These are phyloP conservation scores for Cardamine chenopodiifolia DNA, from an alignment of 345 rosid genomes.

Conservation along the genomic window DNA sequence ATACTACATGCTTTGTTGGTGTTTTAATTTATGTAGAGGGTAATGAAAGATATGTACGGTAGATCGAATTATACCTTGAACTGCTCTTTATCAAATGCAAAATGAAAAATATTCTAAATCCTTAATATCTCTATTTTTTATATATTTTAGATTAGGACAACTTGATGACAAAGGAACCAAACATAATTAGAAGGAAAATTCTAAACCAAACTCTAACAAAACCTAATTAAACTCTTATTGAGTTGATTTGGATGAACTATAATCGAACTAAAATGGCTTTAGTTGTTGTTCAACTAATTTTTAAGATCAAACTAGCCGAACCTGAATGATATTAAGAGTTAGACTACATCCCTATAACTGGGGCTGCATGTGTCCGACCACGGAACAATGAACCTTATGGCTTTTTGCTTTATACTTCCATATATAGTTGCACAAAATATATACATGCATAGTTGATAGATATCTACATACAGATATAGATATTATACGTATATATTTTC, in stretches of 20 bases:
- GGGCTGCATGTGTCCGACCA: background rate
- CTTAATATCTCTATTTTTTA: background rate
- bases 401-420: slow-evolving; percentile 1
- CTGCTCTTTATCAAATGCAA: background rate
- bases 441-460: slow-evolving; percentile 3
- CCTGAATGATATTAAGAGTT: background rate
- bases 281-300: background rate
- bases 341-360: background rate
- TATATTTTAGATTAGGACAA: background rate
- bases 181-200: background rate
- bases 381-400: background rate
- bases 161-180: background rate
- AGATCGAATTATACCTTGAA: background rate
- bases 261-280: no score
- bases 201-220: no score
- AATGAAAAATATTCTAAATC: background rate
- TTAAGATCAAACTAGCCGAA: background rate
- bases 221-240: no score
- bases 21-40: background rate
- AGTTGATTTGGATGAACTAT: no score
- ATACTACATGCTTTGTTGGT: background rate
- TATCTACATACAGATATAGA: background rate
- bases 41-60: background rate
- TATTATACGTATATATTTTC: slow-evolving; percentile 11
- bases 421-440: background rate